Conservation (phyloP, 2,329 filamentous ascomycete species). For the Tetracladium maxilliforme region DNA sequence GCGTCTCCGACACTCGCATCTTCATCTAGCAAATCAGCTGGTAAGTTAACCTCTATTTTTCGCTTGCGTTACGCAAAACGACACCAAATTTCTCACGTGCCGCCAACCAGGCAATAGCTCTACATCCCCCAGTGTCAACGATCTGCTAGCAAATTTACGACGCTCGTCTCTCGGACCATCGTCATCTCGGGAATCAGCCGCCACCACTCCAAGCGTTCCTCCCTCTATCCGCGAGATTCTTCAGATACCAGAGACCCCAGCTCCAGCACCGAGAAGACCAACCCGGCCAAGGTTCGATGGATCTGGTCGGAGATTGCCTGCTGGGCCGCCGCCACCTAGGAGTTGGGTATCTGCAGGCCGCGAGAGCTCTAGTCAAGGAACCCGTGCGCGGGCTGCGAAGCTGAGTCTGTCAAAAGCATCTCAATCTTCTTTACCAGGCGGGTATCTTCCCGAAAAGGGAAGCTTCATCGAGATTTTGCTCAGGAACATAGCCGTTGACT, state of each 20-base stretch:
- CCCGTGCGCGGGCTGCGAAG: constrained; percentile 7
- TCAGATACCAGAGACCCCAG: constrained; percentile 40
- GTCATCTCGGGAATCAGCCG: constrained; percentile 13
- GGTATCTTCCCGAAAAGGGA: constrained; percentile 18
- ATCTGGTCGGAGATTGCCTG: constrained; percentile 33
- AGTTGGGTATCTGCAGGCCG: constrained; percentile 44
- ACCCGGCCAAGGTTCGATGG: constrained; percentile 24
- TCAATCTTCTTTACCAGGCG: constrained; percentile 12
- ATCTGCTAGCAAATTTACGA: constrained; percentile 41
- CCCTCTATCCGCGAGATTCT: constrained; percentile 43
- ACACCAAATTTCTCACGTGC: constrained; percentile 1
- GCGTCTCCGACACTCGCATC: too few relatives aligned
- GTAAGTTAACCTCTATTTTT: too few relatives aligned
- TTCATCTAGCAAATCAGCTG: too few relatives aligned
- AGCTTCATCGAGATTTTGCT: constrained; percentile 33
- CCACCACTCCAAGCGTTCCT: constrained; percentile 34
- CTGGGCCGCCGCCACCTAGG: constrained; percentile 42
- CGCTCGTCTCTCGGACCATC: constrained; percentile 19
- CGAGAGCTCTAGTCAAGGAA: constrained; percentile 15
- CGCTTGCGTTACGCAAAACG: constrained; percentile 6
- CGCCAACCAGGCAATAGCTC: constrained; percentile 1
- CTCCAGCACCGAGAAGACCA: constrained; percentile 26
- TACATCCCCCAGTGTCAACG: constrained; percentile 34
- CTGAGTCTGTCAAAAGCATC: constrained; percentile 3
- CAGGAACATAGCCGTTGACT: constrained; percentile 33